Base-by-base conservation (phyloP, 2,329 filamentous ascomycete species). In the Aspergillus clavatus region DNA sequence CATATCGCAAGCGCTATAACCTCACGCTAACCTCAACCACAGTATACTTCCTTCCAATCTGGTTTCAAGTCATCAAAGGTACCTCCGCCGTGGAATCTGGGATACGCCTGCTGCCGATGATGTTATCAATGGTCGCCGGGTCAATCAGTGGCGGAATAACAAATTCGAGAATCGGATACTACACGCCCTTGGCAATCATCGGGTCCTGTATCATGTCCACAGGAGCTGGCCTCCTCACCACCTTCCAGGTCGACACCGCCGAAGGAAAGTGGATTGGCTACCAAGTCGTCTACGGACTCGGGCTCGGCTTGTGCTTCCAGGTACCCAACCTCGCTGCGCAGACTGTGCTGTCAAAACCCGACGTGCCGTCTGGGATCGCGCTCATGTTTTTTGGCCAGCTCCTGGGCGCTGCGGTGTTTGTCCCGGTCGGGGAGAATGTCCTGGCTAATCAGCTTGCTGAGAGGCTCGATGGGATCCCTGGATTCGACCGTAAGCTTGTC, bases 351-450 rank as follows among this genome's bases (percentile, higher is more conserved):
- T 47, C 55, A 7, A 23, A 49, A 2, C 52, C 46, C 12, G 65
- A 70, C 21, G 56, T 71, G 3, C 59, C 68, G 1, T 57, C 58
- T 8, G 68, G 63, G 1, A 60, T 61, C 3, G 59, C 65, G 1
- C 45, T 68, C 0, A 51, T 68, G 12, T 58, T 66, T 40, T 69
- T 71, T 27, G 43, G 55, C 10, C 63, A 69, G 41, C 63, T 61
- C 1, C 51, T 71, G 0, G 66, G 65, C 2, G 67, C 66, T 6
- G 52, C 67, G 0, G 45, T 72, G 6, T 70, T 68, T 27, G 51
- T 70, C 14, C 63, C 39, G 2, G 40, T 43, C 3, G 33, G 50
- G 1, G 45, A 61, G 38, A 43, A 47, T 4, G 22, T 52, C 0
- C 23, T 52, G 11, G 41, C 47, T 2, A 49, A 40, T 10, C 28